These are phyloP conservation scores for Pseudonitzschia delicatissima DNA, from an alignment of 108 stramenopile species.

Conservation along the genomic window DNA sequence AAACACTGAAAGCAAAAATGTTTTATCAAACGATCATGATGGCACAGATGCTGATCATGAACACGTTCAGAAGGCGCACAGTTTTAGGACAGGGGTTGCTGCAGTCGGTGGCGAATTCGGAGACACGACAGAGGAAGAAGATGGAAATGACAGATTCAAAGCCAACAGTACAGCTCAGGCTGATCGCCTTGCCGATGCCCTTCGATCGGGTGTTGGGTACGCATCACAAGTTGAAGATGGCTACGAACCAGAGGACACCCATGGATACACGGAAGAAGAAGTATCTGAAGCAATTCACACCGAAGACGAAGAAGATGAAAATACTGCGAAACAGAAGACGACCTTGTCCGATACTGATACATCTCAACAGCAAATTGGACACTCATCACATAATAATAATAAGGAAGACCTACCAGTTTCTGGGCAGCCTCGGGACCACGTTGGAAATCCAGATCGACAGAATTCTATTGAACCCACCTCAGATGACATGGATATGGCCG, in stretches of 20 bases:
- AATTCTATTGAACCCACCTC: constrained; percentile 20
- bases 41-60: constrained; percentile 11
- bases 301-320: constrained; percentile 39
- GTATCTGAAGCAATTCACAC: constrained; percentile 45
- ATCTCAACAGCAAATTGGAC: neutral
- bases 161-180: constrained; percentile 22
- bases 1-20: too few species aligned
- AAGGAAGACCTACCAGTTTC: neutral
- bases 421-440: neutral
- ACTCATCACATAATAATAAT: neutral
- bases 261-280: constrained; percentile 41
- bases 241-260: constrained; percentile 41
- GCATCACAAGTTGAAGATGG: constrained; percentile 33
- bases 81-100: constrained; percentile 22
- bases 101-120: constrained; percentile 28
- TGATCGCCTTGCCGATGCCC: constrained; percentile 19
- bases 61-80: neutral
- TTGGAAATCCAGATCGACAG: neutral
- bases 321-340: constrained; percentile 4
- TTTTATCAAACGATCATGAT: neutral
- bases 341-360: neutral
- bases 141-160: constrained; percentile 3
- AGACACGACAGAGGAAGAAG: constrained; percentile 30
- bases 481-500: constrained; percentile 41
- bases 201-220: constrained; percentile 11